Conservation (phyloP, 1,284 basidiomycete genomes). For the Cystobasidiaceae sp. region DNA sequence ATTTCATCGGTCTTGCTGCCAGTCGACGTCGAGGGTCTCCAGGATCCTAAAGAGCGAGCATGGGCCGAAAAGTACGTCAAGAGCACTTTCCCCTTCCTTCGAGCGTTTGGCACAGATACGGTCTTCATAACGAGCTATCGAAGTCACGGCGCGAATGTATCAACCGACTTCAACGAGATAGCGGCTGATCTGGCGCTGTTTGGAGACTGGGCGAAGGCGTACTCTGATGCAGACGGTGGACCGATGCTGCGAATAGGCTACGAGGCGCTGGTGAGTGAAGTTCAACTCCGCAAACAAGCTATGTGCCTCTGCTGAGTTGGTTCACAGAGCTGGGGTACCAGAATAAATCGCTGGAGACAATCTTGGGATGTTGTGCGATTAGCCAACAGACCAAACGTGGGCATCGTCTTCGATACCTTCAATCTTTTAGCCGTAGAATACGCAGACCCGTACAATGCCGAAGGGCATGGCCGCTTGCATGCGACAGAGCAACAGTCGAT, state of each 20-base stretch:
- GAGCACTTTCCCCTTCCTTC: conserved; percentile 26
- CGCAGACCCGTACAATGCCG: conserved; percentile 29
- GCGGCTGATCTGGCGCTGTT: conserved; percentile 14
- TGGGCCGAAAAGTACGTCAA: conserved; percentile 17
- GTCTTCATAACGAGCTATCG: conserved; percentile 25
- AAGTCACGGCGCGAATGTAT: neutral
- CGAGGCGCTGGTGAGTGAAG: neutral
- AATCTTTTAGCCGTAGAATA: conserved; percentile 28
- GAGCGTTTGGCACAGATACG: conserved; percentile 8
- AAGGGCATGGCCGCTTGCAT: conserved; percentile 24
- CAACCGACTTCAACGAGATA: neutral
- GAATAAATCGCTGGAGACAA: conserved; percentile 13
- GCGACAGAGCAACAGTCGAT: conserved; percentile 11
- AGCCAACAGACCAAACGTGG: conserved; percentile 32
- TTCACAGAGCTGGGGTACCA: conserved; percentile 23
- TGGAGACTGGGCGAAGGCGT: conserved; percentile 14
- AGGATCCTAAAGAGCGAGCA: neutral
- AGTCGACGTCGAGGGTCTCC: conserved; percentile 28
- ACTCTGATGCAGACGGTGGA: conserved; percentile 18
- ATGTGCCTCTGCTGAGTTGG: neutral
- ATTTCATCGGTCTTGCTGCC: neutral
- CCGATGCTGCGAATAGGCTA: conserved; percentile 17
- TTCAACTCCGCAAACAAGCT: neutral
- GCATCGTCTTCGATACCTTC: conserved; percentile 31
- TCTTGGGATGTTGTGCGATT: conserved; percentile 8